phyloP scores from a whole-genome alignment of 805 yeast genomes.

The Saturnispora diversa region DNA sequence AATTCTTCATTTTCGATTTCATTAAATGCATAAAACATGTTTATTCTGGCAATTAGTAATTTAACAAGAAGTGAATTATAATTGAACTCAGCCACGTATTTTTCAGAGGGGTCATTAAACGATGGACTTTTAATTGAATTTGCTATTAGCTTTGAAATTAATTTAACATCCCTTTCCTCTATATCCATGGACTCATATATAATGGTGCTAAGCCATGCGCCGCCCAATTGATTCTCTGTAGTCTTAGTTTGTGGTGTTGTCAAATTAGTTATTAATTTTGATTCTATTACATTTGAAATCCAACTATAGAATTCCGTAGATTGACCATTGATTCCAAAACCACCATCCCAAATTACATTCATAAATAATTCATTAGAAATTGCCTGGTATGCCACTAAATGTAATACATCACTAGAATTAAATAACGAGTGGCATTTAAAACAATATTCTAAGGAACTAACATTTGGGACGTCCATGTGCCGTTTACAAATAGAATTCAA shows the following conservation, averaged over 20 bases:
- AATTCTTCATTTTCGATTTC: slow-evolving; percentile 20
- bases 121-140: neutral
- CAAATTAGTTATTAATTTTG: neutral
- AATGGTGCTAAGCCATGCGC: neutral
- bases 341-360: slow-evolving; percentile 4
- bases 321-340: slow-evolving; percentile 2
- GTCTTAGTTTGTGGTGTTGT: neutral
- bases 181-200: neutral
- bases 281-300: slow-evolving; percentile 6
- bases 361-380: neutral
- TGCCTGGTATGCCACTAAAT: neutral
- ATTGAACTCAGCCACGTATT: neutral
- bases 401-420: slow-evolving; percentile 1
- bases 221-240: neutral
- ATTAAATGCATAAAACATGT: slow-evolving; percentile 18
- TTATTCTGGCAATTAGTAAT: slow-evolving; percentile 18
- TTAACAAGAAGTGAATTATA: slow-evolving; percentile 9
- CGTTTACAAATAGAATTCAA: neutral
- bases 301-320: slow-evolving; percentile 5
- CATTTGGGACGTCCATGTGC: neutral
- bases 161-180: neutral
- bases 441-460: slow-evolving; percentile 5
- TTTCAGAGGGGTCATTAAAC: neutral
- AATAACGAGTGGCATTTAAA: slow-evolving; percentile 8
- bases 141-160: neutral